These are phyloP conservation scores for Porpolomopsis calyptriformis DNA, from an alignment of 768 basidiomycete genomes.

Conservation along the genomic window DNA sequence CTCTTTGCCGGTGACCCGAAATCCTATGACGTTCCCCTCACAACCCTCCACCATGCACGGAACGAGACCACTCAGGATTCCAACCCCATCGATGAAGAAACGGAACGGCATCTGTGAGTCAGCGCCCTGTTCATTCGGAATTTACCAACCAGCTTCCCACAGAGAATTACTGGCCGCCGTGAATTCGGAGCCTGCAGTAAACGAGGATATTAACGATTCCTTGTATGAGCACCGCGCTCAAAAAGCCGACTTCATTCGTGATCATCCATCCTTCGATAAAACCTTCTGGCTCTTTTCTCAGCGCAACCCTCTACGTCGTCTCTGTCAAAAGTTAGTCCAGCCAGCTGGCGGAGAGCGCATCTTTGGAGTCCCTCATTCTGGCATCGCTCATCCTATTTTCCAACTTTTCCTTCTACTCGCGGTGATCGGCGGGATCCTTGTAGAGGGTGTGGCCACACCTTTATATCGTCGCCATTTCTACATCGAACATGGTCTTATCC, in stretches of 20 bases:
- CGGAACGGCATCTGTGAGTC: slow-evolving; percentile 63
- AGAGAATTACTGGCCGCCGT: slow-evolving; percentile 64
- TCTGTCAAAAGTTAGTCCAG: slow-evolving; percentile 75
- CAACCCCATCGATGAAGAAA: slow-evolving; percentile 43
- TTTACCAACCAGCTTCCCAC: not conserved
- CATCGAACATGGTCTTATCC: slow-evolving; percentile 41
- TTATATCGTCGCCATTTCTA: slow-evolving; percentile 71
- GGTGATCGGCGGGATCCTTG: slow-evolving; percentile 71
- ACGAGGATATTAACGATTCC: slow-evolving; percentile 51
- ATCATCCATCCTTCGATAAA: slow-evolving; percentile 84
- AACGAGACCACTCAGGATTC: slow-evolving; percentile 22
- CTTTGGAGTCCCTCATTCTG: slow-evolving; percentile 63
- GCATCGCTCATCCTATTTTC: slow-evolving; percentile 57
- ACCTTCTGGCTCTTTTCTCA: slow-evolving; percentile 86
- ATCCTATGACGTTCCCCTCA: slow-evolving; percentile 47
- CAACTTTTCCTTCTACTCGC: slow-evolving; percentile 63
- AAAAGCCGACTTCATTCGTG: slow-evolving; percentile 78
- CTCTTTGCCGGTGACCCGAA: slow-evolving; percentile 51
- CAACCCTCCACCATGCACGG: slow-evolving; percentile 38
- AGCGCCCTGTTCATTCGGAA: not conserved
- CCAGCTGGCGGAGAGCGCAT: slow-evolving; percentile 83
- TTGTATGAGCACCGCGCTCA: slow-evolving; percentile 60
- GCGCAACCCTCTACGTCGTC: slow-evolving; percentile 54
- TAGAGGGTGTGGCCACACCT: slow-evolving; percentile 78
- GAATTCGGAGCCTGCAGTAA: slow-evolving; percentile 37